phyloP scores from a whole-genome alignment of 768 basidiomycete species.

The Arthromyces matolae region DNA sequence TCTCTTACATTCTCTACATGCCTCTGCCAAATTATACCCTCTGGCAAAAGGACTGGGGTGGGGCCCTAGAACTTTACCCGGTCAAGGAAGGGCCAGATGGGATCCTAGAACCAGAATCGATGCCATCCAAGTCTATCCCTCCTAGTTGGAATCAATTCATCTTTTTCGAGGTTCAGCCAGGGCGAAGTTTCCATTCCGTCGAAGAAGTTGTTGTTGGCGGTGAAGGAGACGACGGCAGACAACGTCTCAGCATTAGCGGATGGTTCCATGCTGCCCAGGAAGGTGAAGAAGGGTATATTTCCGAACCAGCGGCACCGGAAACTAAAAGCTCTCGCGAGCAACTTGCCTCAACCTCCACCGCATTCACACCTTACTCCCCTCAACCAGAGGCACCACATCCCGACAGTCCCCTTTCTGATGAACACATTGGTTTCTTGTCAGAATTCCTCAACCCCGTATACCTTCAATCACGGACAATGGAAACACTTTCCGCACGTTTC shows the following conservation, averaged over 20 bases:
- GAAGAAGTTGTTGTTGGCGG: slow-evolving; percentile 91
- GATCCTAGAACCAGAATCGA: slow-evolving; percentile 61
- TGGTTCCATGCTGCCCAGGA: slow-evolving; percentile 96
- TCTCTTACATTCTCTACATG: slow-evolving; percentile 97
- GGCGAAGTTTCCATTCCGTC: slow-evolving; percentile 92
- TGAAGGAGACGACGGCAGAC: slow-evolving; percentile 58
- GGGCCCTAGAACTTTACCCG: slow-evolving; percentile 91
- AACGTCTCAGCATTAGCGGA: slow-evolving; percentile 86
- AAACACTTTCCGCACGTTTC: slow-evolving; percentile 76
- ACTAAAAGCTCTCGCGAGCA: slow-evolving; percentile 87
- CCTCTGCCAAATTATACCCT: slow-evolving; percentile 68
- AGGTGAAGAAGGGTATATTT: slow-evolving; percentile 83
- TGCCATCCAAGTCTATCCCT: slow-evolving; percentile 64
- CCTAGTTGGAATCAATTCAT: slow-evolving; percentile 90
- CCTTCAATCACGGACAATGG: slow-evolving; percentile 77
- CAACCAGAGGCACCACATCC: slow-evolving; percentile 46
- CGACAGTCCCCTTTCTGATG: slow-evolving; percentile 49
- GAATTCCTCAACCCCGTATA: slow-evolving; percentile 89
- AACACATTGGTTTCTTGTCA: slow-evolving; percentile 68
- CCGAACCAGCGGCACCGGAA: slow-evolving; percentile 40
- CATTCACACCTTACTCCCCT: slow-evolving; percentile 53
- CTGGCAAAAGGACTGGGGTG: slow-evolving; percentile 91
- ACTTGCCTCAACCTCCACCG: slow-evolving; percentile 68
- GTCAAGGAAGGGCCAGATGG: slow-evolving; percentile 56
- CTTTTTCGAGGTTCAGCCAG: slow-evolving; percentile 91